Evolutionary conservation across 345 rosid species (phyloP), one percentile per base, ranked within the genome.

Genomic region (Gossypium ekmanianum): DNA sequence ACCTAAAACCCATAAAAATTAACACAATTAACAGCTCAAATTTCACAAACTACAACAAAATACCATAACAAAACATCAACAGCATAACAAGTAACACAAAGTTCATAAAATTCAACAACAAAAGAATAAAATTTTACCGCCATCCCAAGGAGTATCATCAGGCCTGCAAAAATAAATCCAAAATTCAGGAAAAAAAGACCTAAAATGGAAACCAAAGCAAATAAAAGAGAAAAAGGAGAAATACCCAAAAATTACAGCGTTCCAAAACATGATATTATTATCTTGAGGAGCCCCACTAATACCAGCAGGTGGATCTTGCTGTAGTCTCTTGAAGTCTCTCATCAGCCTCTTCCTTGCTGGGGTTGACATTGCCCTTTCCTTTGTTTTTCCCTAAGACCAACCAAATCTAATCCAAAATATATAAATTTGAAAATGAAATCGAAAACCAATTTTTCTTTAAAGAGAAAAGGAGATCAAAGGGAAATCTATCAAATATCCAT

Each of bases 331-430:
- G 80, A 89, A 85, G 82, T 86, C 90, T 76, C 88, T 82, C 91
- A 82, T 89, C 78, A 87, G 81, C 81, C 93, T 87, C 91, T 87
- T 89, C 88, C 91, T 89, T 3, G 91, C 84, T 41, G 91, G 87
- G 48, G 90, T 89, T 56, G 93, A 89, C 91, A 89, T 85, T 59
- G 75, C 39, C 2, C 9, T 41, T n/a, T 47, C 58, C 20, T 54
- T 54, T 54, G 58, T n/a, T 43, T 17, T 39, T 2, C 17, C 13
- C 68, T 64, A 39, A n/a, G n/a, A 47, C 3, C 51, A 47, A 47
- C 4, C 39, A 4, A 68, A 68, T 3, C 11, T 29, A 45, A 13
- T 7, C 66, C 44, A 24, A 34, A 34, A 34, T 5, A 34, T 34
- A 34, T 34, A 4, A 5, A 22, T 14, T 4, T 4, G 9, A 34